Evolutionary conservation across 495 filamentous ascomycete species (phyloP), one percentile per base, ranked within the genome.

Genomic region (Aspergillus conjunctus): DNA sequence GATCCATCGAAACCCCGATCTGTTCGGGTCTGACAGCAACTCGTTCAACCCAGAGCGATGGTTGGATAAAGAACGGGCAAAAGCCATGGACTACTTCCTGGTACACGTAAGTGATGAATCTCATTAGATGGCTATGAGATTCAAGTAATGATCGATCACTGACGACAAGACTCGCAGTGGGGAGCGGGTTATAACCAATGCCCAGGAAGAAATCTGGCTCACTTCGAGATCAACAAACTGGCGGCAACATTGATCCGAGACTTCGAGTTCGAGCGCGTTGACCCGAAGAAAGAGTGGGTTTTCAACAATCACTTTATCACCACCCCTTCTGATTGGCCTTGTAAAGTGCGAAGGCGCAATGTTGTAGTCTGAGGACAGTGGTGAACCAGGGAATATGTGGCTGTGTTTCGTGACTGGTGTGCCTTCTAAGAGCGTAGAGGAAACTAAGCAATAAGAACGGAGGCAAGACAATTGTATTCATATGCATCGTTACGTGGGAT

Each of bases 201-300:
- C 45, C 78, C 75, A 0, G 79, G 79, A 1, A 67, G 70, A n/a
- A 70, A 81, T 37, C 58, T 81, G 21, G 80, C 80, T n/a, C 68
- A 73, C 30, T 73, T 80, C 10, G 76, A 84, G 56, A 58, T 84
- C 21, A 67, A 50, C 26, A 84, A 82, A 63, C 58, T 77, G 7
- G 51, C 70, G 2, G 69, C 76, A 4, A 78, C 71, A 0, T 26
- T 81, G 12, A 56, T 79, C 9, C 67, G 73, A 46, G 79, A 82
- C 52, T 81, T 71, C 61, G 71, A 78, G 1, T 66, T 82, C 50
- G 56, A 70, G 43, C 70, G 69, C 39, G 69, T 76, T 0, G 65
- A 81, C 56, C 59, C 74, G 21, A 64, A 67, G 32, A 61, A 77
- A 51, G 63, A 73, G 11, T 82, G 79, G 79, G 56, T 52, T 21